Conservation (phyloP, 768 basidiomycete genomes). For the Pleurotus djamor region DNA sequence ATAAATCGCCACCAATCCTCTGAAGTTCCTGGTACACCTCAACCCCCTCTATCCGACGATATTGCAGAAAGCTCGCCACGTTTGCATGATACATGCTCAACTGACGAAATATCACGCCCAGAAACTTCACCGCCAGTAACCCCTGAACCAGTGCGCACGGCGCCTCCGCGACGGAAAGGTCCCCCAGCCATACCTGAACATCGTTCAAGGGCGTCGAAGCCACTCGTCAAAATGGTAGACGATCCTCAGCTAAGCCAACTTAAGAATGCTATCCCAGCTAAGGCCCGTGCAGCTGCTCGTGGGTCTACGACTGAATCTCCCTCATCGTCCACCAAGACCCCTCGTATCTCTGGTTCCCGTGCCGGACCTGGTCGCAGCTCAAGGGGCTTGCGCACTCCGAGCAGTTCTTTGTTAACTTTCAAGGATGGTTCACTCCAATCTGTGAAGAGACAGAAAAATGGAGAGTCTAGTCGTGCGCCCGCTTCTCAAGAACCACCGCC, state of each 20-base stretch:
- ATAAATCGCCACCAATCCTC: neutral
- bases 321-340: neutral
- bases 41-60: neutral
- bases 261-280: slow-evolving; percentile 44
- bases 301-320: neutral
- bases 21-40: neutral
- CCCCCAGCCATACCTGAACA: neutral
- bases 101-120: neutral
- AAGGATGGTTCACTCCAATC: slow-evolving; percentile 51
- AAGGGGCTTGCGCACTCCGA: slow-evolving; percentile 35
- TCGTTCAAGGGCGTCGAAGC: slow-evolving; percentile 27
- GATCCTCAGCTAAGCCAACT: slow-evolving; percentile 27
- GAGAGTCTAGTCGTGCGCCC: slow-evolving; percentile 3
- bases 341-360: slow-evolving; percentile 18
- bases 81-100: too few species aligned
- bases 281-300: slow-evolving; percentile 32
- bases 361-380: slow-evolving; percentile 56
- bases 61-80: too few species aligned
- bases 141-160: too few species aligned
- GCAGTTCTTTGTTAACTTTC: slow-evolving; percentile 52
- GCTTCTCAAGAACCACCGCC: slow-evolving; percentile 11
- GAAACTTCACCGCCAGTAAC: neutral
- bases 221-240: slow-evolving; percentile 53
- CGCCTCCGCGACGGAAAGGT: neutral
- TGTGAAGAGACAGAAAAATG: slow-evolving; percentile 41